These are phyloP conservation scores for Phaeosphaeriaceae sp. DNA, from an alignment of 2,329 filamentous ascomycete species.

Conservation along the genomic window DNA sequence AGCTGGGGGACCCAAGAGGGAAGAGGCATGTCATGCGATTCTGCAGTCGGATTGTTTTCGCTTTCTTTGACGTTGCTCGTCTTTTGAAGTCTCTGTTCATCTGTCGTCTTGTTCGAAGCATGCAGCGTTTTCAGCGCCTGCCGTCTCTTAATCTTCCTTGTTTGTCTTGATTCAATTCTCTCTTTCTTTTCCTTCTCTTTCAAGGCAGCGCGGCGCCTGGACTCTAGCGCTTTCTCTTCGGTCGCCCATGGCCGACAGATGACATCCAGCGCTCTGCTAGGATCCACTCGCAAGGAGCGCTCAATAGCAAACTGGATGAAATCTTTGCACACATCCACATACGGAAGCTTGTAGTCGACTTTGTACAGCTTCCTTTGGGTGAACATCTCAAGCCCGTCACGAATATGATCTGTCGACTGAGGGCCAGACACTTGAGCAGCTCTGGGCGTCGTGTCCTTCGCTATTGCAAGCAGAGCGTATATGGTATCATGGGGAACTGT, in stretches of 20 bases:
- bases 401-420: background rate
- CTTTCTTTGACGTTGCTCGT: background rate
- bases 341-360: constrained; percentile 41
- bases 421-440: background rate
- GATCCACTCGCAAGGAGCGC: constrained; percentile 15
- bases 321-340: constrained; percentile 40
- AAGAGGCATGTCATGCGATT: constrained; percentile 2
- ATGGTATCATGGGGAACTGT: constrained; percentile 38
- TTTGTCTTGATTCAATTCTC: too few relatives aligned
- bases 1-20: constrained; percentile 21
- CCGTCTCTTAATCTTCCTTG: too few relatives aligned
- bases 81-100: too few relatives aligned
- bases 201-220: background rate
- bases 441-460: constrained; percentile 37
- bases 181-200: background rate
- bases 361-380: constrained; percentile 20
- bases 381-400: background rate
- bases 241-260: constrained; percentile 50
- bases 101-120: too few relatives aligned
- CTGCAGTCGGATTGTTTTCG: background rate
- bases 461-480: constrained; percentile 44
- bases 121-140: too few relatives aligned
- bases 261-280: constrained; percentile 42
- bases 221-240: background rate
- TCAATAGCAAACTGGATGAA: constrained; percentile 44